phyloP scores from a whole-genome alignment of 1,284 basidiomycete species.

The Naganishia liquefaciens region DNA sequence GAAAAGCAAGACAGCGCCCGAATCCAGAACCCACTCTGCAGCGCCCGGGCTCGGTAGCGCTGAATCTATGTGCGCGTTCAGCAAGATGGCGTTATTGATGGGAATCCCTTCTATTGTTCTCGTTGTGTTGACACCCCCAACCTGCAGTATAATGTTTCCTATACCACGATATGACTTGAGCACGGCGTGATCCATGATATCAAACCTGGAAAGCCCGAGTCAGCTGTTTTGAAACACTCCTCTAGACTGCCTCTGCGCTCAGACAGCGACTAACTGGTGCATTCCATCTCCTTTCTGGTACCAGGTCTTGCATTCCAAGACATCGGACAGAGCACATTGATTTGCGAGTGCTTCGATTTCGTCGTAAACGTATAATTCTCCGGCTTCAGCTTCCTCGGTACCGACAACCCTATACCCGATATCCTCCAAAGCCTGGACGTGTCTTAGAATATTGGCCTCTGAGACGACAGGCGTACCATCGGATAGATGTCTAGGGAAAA shows the following conservation, averaged over 20 bases:
- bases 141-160: conserved; percentile 82
- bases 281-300: conserved; percentile 79
- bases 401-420: conserved; percentile 93
- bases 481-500: not conserved
- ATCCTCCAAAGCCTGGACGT: conserved; percentile 60
- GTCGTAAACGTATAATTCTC: conserved; percentile 77
- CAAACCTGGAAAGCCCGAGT: conserved; percentile 62
- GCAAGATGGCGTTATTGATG: conserved; percentile 81
- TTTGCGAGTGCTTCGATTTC: conserved; percentile 59
- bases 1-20: not conserved
- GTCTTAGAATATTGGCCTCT: conserved; percentile 46
- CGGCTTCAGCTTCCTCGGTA: conserved; percentile 80
- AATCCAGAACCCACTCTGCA: conserved; percentile 60
- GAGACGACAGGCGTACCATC: conserved; percentile 33
- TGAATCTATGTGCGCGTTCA: conserved; percentile 85
- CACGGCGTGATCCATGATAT: conserved; percentile 77
- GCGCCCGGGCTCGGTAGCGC: conserved; percentile 71
- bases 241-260: not conserved
- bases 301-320: conserved; percentile 83
- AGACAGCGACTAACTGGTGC: conserved; percentile 65
- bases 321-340: conserved; percentile 45
- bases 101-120: conserved; percentile 56
- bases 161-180: conserved; percentile 90
- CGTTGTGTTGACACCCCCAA: conserved; percentile 60
- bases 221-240: not conserved